phyloP scores from a whole-genome alignment of 108 stramenopile species.

The Aurantiochytrium sp. region DNA sequence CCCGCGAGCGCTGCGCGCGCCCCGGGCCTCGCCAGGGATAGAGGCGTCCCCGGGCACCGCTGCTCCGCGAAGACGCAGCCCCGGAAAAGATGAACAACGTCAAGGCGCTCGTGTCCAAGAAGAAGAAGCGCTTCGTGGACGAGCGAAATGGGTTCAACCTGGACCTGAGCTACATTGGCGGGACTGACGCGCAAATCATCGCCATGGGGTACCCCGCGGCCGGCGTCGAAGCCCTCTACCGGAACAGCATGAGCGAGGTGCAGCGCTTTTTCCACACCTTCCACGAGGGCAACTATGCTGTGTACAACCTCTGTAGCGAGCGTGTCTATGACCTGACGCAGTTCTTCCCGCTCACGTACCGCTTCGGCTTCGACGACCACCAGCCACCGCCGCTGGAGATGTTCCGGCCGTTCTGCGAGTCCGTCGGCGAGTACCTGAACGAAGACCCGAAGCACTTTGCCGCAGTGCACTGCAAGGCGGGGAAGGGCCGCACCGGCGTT shows the following conservation, averaged over 20 bases:
- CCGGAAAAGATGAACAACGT: constrained; percentile 23
- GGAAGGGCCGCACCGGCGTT: constrained; percentile 62
- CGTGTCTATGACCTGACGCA: constrained; percentile 45
- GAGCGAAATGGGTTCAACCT: constrained; percentile 43
- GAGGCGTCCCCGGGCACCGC: no score
- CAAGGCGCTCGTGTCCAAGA: constrained; percentile 43
- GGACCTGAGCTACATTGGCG: constrained; percentile 46
- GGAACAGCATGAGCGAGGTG: constrained; percentile 56
- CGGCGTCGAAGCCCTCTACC: constrained; percentile 47
- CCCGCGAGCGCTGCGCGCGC: no score
- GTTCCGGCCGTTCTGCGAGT: constrained; percentile 50
- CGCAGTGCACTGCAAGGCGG: constrained; percentile 65
- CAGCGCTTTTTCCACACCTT: constrained; percentile 53
- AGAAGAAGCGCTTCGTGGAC: constrained; percentile 44
- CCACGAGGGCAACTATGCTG: constrained; percentile 24
- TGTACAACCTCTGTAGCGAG: constrained; percentile 60
- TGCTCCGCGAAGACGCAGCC: no score
- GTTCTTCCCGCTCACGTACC: constrained; percentile 29
- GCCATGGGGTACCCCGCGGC: constrained; percentile 46
- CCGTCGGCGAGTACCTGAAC: constrained; percentile 49
- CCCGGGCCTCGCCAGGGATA: no score
- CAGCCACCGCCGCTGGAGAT: constrained; percentile 55
- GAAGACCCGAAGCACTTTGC: constrained; percentile 49
- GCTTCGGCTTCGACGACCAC: constrained; percentile 63
- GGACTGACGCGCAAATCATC: constrained; percentile 29